These are phyloP conservation scores for Diplotaxis tenuifolia DNA, from an alignment of 345 rosid species.

Conservation along the genomic window DNA sequence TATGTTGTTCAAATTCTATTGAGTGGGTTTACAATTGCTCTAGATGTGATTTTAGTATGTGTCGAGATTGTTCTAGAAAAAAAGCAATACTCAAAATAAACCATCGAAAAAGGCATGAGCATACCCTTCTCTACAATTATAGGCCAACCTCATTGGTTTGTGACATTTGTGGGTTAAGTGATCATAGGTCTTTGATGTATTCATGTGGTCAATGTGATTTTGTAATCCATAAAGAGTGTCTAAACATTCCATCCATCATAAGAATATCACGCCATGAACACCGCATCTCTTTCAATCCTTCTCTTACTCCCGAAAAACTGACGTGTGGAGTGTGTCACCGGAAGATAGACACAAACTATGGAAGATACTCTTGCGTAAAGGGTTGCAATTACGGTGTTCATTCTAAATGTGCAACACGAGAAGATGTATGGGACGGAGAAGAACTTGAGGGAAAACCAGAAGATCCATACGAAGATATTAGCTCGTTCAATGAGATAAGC, in stretches of 20 bases:
- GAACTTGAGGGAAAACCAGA: background rate
- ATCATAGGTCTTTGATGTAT: background rate
- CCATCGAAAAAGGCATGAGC: constrained; percentile 16
- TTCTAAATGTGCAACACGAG: constrained; percentile 16
- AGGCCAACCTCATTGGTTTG: background rate
- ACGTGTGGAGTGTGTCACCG: constrained; percentile 17
- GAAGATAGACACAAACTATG: background rate
- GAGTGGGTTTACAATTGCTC: background rate
- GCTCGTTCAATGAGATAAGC: background rate
- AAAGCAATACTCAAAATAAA: background rate
- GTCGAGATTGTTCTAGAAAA: background rate
- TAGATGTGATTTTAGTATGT: constrained; percentile 1
- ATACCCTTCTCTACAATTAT: background rate
- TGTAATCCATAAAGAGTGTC: background rate
- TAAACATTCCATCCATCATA: background rate
- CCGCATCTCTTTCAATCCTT: background rate
- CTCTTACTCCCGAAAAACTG: background rate
- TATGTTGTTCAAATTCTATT: background rate
- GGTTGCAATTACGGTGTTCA: constrained; percentile 22
- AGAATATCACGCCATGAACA: constrained; percentile 22
- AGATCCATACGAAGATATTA: constrained; percentile 1
- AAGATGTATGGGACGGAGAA: constrained; percentile 24
- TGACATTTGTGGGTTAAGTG: background rate
- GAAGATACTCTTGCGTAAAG: constrained; percentile 15
- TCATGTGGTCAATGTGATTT: background rate